These are phyloP conservation scores for Phyllosticta citrichinensis DNA, from an alignment of 2,329 filamentous ascomycete genomes.

Conservation along the genomic window DNA sequence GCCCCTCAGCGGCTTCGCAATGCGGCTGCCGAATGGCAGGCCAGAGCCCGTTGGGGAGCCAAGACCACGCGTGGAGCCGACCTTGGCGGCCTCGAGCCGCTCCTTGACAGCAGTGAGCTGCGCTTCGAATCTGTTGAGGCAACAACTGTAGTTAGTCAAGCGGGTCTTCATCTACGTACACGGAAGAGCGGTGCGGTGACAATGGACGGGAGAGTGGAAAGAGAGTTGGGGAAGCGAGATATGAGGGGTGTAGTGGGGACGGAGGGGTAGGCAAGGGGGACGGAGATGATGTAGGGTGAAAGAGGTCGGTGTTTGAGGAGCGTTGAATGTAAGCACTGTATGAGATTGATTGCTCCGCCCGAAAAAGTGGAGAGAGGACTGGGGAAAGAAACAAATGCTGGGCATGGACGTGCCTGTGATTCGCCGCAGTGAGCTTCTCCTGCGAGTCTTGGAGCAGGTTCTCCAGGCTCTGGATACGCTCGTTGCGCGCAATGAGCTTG, in stretches of 20 bases:
- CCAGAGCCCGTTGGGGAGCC: conserved; percentile 62
- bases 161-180: conserved; percentile 8
- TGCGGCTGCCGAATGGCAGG: conserved; percentile 49
- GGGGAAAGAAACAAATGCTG: conserved; percentile 4
- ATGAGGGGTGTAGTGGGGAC: not conserved
- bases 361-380: conserved; percentile 8
- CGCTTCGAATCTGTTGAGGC: conserved; percentile 71
- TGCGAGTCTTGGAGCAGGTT: conserved; percentile 89
- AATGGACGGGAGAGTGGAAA: conserved; percentile 6
- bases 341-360: conserved; percentile 7
- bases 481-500: conserved; percentile 91
- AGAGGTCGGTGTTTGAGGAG: not conserved
- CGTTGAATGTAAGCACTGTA: conserved; percentile 9
- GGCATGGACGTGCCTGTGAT: conserved; percentile 67
- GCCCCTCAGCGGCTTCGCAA: conserved; percentile 55
- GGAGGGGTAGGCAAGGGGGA: conserved; percentile 1
- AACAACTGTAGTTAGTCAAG: conserved; percentile 9
- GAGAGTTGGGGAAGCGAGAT: conserved; percentile 3
- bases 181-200: conserved; percentile 1
- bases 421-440: conserved; percentile 94
- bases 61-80: conserved; percentile 77
- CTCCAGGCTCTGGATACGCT: conserved; percentile 92
- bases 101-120: conserved; percentile 97
- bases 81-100: conserved; percentile 88
- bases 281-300: conserved; percentile 6